Evolutionary conservation across 1,284 basidiomycete genomes (phyloP), one percentile per base, ranked within the genome.

Genomic region (Fomitopsis betulina): DNA sequence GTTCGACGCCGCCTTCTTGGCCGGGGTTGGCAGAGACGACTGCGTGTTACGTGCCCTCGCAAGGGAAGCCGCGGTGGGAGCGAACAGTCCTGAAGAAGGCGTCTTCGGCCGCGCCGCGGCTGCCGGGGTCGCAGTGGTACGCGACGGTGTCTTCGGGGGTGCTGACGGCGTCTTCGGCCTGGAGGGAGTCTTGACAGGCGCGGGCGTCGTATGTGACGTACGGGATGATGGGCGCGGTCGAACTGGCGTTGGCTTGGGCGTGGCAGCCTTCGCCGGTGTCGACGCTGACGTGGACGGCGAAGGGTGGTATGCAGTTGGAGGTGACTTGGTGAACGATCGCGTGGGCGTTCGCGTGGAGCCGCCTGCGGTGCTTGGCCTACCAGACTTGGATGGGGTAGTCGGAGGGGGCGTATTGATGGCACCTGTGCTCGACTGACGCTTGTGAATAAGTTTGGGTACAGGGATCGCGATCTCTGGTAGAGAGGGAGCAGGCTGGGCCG

Each of bases 31-130:
- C 7, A 75, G 69, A 0, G 69, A 72, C 1, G 76, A 75, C n/a
- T 75, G 73, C 2, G 79, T 75, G 65, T 79, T 82, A 50, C 85
- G 81, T 43, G 85, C 78, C 47, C 78, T 79, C 0, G 89, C 89
- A 10, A 91, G 79, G 8, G 89, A 90, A 4, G 89, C 87, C 1
- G 88, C 89, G 0, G 89, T 91, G 1, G 89, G 89, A 13, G 89
- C 87, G 65, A 86, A 90, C 13, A 91, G 69, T 13, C 86, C 84
- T 1, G 69, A 65, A 21, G 66, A 67, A 21, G 66, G 67, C 10
- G 64, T 66, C 61, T 71, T 71, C 15, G 71, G 65, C 37, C 67
- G 65, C 23, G 66, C 47, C 19, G 63, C 51, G 42, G 65, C 56
- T 12, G 67, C 56, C 39, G 65, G 57, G 8, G 71, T 60, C 3